phyloP scores from a whole-genome alignment of 768 basidiomycete species.

The Amanita thiersii region DNA sequence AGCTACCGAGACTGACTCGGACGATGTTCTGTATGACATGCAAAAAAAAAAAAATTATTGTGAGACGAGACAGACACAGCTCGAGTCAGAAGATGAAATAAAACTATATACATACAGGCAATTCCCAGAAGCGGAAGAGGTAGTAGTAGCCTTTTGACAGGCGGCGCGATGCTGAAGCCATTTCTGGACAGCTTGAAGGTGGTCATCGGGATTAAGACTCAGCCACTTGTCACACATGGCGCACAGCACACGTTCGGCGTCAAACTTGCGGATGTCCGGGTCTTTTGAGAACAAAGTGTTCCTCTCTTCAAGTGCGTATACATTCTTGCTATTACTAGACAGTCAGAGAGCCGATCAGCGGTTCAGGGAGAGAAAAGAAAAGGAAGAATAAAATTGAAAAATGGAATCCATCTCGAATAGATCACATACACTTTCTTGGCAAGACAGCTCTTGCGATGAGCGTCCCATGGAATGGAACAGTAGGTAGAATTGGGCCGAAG shows the following conservation, averaged over 20 bases:
- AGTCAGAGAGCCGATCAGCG: slow-evolving; percentile 5
- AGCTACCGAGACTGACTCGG: slow-evolving; percentile 2
- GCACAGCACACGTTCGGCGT: slow-evolving; percentile 64
- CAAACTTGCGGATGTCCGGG: slow-evolving; percentile 66
- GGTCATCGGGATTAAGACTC: slow-evolving; percentile 50
- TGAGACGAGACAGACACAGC: not conserved
- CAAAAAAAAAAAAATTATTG: slow-evolving; percentile 6
- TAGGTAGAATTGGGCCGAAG: slow-evolving; percentile 82
- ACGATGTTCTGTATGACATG: not conserved
- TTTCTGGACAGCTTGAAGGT: slow-evolving; percentile 49
- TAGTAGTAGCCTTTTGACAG: slow-evolving; percentile 33
- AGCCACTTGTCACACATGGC: slow-evolving; percentile 65
- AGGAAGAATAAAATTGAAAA: not conserved
- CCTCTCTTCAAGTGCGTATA: slow-evolving; percentile 53
- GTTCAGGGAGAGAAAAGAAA: not conserved
- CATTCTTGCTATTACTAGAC: slow-evolving; percentile 8
- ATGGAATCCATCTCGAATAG: not conserved
- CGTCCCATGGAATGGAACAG: slow-evolving; percentile 86
- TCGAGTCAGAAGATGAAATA: not conserved
- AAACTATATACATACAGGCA: slow-evolving; percentile 7
- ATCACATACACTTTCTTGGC: slow-evolving; percentile 63
- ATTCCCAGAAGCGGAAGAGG: not conserved
- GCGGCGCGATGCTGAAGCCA: slow-evolving; percentile 57
- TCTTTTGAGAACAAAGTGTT: slow-evolving; percentile 53
- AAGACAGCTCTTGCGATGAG: slow-evolving; percentile 75